Base-by-base conservation (phyloP, 2,329 filamentous ascomycete genomes). In the Neonectria faginata region DNA sequence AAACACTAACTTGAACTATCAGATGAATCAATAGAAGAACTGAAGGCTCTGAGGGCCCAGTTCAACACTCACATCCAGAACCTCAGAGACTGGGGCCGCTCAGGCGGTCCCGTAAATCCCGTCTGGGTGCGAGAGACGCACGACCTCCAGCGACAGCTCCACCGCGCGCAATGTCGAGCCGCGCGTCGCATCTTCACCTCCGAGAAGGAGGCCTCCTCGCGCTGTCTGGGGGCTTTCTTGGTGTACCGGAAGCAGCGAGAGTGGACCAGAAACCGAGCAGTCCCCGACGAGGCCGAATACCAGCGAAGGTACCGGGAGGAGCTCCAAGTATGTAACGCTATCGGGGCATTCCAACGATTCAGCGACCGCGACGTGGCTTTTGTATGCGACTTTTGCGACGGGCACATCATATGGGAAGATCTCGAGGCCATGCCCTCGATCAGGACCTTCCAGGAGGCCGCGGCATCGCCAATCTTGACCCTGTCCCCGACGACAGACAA, bases 351-450 rank as follows among this genome's bases (percentile, higher is more conserved):
- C 65, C 83, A 87, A 75, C 81, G 85, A 14, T 83, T 88, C 57
- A 84, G 82, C 45, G 83, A 87, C 33, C 73, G 76, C 42, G 86
- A 88, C 64, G 80, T 88, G 52, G 86, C 83, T 8, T 89, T 88
- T 70, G 79, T 87, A 8, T 89, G 87, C 77, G 86, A 89, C 76
- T 89, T 84, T 72, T 89, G 87, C 77, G 86, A 88, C 72, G 87
- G 87, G 2, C 85, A 86, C 71, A 77, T 89, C 25, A 77, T 89
- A 22, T 89, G 87, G 87, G 81, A 85, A 62, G 85, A 89, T 71
- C 70, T 89, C 33, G 80, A 82, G 67, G 78, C 77, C 53, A 84
- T 88, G 77, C 86, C 86, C 6, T 83, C 83, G 2, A 75, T 79
- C 59, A 77, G 85, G 39, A 73, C 77, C 9, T 74, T 75, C 27